Percentiles rank a stretch among this genome's conserved stretches.
These are phyloP conservation scores for Ziziphus jujuba DNA, from an alignment of 306 rosid species.

Conservation along the genomic window DNA sequence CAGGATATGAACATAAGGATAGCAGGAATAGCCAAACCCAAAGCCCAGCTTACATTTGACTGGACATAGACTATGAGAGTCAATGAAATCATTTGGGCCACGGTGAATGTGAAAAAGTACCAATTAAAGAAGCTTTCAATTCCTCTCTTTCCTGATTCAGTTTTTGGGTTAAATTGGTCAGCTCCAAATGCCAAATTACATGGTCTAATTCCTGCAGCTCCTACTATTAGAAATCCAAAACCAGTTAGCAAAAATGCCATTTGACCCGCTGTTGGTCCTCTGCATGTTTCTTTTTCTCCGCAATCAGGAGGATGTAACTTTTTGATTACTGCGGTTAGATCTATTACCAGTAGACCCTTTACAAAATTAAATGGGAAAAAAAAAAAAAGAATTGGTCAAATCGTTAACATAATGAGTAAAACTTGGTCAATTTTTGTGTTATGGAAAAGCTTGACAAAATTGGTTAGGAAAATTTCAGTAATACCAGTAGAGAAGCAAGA, in stretches of 20 bases:
- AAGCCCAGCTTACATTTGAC: constrained; percentile 74
- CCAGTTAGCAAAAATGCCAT: constrained; percentile 55
- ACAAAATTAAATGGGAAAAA: constrained; percentile 18
- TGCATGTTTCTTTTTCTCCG: constrained; percentile 43
- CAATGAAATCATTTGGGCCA: constrained; percentile 62
- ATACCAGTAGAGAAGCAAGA: constrained; percentile 70
- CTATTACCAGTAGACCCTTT: constrained; percentile 72
- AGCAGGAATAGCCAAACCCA: constrained; percentile 80
- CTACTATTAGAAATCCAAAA: constrained; percentile 55
- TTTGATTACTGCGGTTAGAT: constrained; percentile 68
- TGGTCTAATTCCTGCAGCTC: constrained; percentile 83
- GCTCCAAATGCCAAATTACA: constrained; percentile 91
- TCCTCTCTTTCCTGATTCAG: constrained; percentile 78
- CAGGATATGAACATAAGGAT: constrained; percentile 64
- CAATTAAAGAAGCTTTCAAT: constrained; percentile 90
- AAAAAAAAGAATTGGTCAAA: not conserved
- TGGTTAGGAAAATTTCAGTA: not conserved
- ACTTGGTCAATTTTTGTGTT: too few species aligned
- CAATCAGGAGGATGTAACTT: constrained; percentile 75
- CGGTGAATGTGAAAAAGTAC: constrained; percentile 73
- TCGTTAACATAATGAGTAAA: too few species aligned
- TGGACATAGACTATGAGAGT: constrained; percentile 75
- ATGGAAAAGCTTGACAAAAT: too few species aligned
- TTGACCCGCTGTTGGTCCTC: constrained; percentile 66
- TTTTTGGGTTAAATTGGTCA: constrained; percentile 78